Conservation (phyloP, 2,329 filamentous ascomycete genomes). For the Neurospora sp. region DNA sequence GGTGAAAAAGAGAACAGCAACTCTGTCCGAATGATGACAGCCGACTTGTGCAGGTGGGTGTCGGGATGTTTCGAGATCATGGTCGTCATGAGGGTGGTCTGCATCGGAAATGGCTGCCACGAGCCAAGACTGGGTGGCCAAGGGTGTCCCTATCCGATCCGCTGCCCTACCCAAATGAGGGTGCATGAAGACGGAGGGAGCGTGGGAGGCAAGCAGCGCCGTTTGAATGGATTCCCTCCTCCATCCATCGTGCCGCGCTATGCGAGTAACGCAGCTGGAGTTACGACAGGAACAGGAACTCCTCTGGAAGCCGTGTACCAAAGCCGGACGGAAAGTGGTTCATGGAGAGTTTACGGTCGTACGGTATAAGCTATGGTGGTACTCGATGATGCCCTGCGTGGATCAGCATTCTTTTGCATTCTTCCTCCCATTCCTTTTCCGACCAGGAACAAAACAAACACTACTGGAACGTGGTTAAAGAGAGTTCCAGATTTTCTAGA, state of each 20-base stretch:
- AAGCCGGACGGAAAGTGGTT: neutral
- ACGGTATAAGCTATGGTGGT: neutral
- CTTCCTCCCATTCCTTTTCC: neutral
- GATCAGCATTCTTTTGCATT: neutral
- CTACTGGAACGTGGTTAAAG: neutral
- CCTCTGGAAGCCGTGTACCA: neutral
- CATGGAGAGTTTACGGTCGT: neutral
- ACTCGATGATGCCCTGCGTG: neutral
- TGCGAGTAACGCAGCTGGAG: neutral
- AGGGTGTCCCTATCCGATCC: neutral
- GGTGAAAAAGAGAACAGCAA: neutral
- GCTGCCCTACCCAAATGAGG: neutral
- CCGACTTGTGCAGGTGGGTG: neutral
- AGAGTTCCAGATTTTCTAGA: conserved; percentile 4
- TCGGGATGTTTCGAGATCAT: neutral
- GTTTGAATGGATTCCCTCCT: neutral
- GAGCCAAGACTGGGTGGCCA: neutral
- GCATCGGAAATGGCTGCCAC: neutral
- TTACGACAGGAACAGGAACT: neutral
- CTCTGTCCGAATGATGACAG: neutral
- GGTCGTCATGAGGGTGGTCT: neutral
- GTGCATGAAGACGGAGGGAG: neutral
- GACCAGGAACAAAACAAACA: neutral
- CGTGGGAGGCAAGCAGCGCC: neutral
- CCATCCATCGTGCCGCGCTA: neutral